Evolutionary conservation across 1,139 yeast genomes (phyloP).

Genomic region (Lodderomyces orthopsilosis): DNA sequence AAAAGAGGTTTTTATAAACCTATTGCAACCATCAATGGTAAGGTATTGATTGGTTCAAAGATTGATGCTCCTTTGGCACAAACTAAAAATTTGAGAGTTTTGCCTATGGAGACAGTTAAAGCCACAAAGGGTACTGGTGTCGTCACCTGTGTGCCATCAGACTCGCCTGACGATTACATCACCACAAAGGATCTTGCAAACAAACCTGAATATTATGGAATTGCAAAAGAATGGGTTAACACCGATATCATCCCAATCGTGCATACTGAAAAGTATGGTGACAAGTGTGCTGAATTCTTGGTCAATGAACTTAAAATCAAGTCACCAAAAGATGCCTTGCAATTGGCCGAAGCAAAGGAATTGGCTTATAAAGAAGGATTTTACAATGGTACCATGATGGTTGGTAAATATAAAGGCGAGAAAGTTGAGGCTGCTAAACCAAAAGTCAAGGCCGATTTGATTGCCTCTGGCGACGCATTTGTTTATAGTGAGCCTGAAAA

Average conservation of each 20-base stretch:
- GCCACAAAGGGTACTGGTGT: conserved; percentile 98
- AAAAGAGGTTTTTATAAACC: conserved; percentile 75
- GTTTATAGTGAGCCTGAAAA: conserved; percentile 94
- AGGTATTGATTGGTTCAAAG: conserved; percentile 76
- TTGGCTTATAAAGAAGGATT: conserved; percentile 94
- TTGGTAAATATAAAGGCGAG: conserved; percentile 84
- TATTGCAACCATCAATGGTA: conserved; percentile 61
- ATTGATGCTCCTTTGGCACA: conserved; percentile 88
- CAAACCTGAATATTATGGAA: conserved; percentile 88
- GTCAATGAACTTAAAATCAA: conserved; percentile 87
- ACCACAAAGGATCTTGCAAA: conserved; percentile 79
- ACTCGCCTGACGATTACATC: conserved; percentile 95
- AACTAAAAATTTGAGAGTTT: conserved; percentile 68
- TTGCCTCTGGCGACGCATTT: conserved; percentile 77
- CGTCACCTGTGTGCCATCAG: conserved; percentile 97
- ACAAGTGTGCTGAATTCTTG: conserved; percentile 79
- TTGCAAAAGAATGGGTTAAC: conserved; percentile 84
- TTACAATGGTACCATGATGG: conserved; percentile 80
- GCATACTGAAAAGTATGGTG: conserved; percentile 83
- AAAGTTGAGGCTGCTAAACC: conserved; percentile 90
- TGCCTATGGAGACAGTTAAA: conserved; percentile 97
- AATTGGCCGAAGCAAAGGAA: conserved; percentile 90
- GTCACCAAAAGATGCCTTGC: conserved; percentile 88
- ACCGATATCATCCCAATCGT: conserved; percentile 73
- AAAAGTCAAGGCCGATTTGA: conserved; percentile 77